Base-by-base conservation (phyloP, 2,329 filamentous ascomycete species). In the Diaporthe longicolla region DNA sequence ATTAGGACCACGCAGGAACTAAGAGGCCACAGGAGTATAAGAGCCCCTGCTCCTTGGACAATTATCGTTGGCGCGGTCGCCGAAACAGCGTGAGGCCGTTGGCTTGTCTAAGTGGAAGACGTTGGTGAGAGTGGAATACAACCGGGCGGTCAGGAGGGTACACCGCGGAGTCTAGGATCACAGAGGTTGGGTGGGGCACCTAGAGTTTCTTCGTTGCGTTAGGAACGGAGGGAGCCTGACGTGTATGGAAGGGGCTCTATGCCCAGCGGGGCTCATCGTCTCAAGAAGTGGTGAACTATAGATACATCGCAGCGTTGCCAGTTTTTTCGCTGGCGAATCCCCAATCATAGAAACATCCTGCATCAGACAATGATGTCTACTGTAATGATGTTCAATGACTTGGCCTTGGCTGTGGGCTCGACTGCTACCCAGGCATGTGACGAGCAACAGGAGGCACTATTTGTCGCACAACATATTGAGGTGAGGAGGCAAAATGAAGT, bases 271-370 rank as follows among this genome's bases (percentile, higher is more conserved):
- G 26, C 24, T 32, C 15, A 21, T 35, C n/a, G 2, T 17, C 61
- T 43, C 61, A 48, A 65, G 19, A 66, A 66, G 61, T n/a, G 35
- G 37, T 65, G n/a, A 52, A 37, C 29, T 52, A 66, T 52, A 66
- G 48, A 68, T 13, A 54, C 19, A 54, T 40, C 63, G 32, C 45
- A 50, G 43, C 43, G 21, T 50, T 37, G 61, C 61, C 61, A 35
- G 43, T 21, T n/a, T 26, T 32, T 48, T 65, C 24, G 48, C 26
- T 17, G 26, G 59, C 40, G 29, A 48, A 66, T 37, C 43, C 43
- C 29, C 61, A 52, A 65, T 65, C 59, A 65, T 65, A 65, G 59
- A 65, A 32, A 9, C 40, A 48, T n/a, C 40, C 29, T 43, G 48
- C 45, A 50, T 66, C 21, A 15, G 48, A 21, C 13, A 50, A 50